These are phyloP conservation scores for Cunninghamia lanceolata DNA, from an alignment of 75 land plant genomes.

Conservation along the genomic window DNA sequence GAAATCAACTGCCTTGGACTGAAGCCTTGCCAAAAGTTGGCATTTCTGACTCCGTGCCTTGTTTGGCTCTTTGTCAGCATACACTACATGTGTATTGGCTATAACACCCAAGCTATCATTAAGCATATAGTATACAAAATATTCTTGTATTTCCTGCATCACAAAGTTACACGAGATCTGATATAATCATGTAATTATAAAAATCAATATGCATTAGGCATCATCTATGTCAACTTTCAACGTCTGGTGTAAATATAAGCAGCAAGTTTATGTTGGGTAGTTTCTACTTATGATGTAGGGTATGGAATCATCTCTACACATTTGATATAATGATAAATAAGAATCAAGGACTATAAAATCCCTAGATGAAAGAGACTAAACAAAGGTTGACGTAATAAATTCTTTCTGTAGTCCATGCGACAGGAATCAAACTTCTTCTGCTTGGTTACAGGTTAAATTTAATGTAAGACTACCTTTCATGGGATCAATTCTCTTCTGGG, in stretches of 20 bases:
- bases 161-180: background rate
- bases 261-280: background rate
- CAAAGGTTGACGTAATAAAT: background rate
- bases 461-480: no score
- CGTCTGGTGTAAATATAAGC: background rate
- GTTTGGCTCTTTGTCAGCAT: conserved; percentile 75
- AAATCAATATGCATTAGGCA: background rate
- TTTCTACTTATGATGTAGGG: background rate
- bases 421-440: background rate
- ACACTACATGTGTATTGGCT: conserved; percentile 84
- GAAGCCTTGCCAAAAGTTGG: conserved; percentile 64
- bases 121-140: conserved; percentile 85
- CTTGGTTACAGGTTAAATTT: background rate
- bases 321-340: no score
- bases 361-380: background rate
- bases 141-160: conserved; percentile 86
- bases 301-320: background rate
- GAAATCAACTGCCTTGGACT: conserved; percentile 91
- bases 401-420: background rate
- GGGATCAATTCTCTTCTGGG: no score
- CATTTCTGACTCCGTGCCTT: conserved; percentile 73
- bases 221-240: background rate
- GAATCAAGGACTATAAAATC: background rate
- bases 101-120: conserved; percentile 83
- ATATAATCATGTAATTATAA: background rate